Base-by-base conservation (phyloP, 768 basidiomycete species). In the Auriscalpium vulgare region DNA sequence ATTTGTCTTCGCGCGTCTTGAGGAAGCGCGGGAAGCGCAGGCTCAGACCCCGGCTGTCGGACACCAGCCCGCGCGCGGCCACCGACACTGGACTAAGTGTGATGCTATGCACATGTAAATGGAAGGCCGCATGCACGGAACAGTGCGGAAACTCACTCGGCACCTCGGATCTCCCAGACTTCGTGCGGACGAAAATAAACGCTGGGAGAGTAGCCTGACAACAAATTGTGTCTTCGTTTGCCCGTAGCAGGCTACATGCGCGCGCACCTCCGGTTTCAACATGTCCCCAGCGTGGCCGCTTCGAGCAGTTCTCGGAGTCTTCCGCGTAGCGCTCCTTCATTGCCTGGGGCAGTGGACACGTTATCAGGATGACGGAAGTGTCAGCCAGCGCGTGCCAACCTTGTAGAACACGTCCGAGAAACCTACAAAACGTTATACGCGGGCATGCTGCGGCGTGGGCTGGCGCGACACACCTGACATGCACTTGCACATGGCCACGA, bases 1-100 rank as follows among this genome's bases (percentile, higher is more conserved):
- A 63, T 69, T 92, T 94, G 69, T 95, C 93, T 10, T 85, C 82
- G 23, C 88, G 74, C 8, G 81, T 64, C 56, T 76, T 80, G 54
- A 95, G 75, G 71, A 95, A 95, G 37, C 93, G 78, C 44, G 94
- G 94, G 68, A 97, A 97, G 11, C 94, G 85, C 11, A 95, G 69
- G 62, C 87, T 89, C 35, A 95, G 73, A 5, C 94, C 94, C 29
- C 86, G 76, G 51, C 64, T 62, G 16, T 68, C 75, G 7, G 82
- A 79, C 5, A 84, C 74, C 19, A 84, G 66, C 7, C 85, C 83
- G 53, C 78, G 73, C 0, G 89, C 92, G 16, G 92, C 92, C 6
- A 86, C 71, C 21, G 92, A 95, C 14, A 92, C 82, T 0, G 92
- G 93, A 46, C 91, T 92, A 58, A 91, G 71, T 2, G 92, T 92